Evolutionary conservation across 371 early-diverging fungal genomes (phyloP).

Genomic region (Quaeritorhiza haematococci): DNA sequence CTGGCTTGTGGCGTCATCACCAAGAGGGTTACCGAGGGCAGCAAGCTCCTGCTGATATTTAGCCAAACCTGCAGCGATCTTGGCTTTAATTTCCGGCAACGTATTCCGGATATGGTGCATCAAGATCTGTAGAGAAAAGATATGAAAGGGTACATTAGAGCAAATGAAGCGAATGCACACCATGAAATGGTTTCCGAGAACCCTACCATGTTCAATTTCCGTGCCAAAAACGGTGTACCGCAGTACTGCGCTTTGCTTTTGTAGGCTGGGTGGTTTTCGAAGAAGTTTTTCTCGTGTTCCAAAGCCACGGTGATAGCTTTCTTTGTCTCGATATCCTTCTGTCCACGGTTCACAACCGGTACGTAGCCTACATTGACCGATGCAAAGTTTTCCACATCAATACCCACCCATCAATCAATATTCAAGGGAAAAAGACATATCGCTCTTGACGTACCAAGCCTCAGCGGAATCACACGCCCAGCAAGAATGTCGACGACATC

Average conservation of each 20-base stretch:
- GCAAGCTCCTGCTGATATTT: slow-evolving; percentile 84
- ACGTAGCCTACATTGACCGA: slow-evolving; percentile 63
- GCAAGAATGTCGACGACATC: slow-evolving; percentile 98
- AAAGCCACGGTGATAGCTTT: slow-evolving; percentile 84
- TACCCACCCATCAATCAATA: background rate
- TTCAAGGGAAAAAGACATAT: background rate
- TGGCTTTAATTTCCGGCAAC: slow-evolving; percentile 95
- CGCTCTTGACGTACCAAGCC: slow-evolving; percentile 58
- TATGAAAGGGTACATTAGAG: background rate
- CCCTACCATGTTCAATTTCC: slow-evolving; percentile 87
- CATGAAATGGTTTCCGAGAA: background rate
- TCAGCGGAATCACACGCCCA: slow-evolving; percentile 90
- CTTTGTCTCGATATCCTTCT: slow-evolving; percentile 88
- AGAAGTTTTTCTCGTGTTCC: slow-evolving; percentile 85
- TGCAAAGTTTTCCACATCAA: background rate
- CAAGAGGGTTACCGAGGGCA: slow-evolving; percentile 86
- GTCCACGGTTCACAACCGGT: slow-evolving; percentile 95
- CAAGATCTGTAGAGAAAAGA: too few species aligned
- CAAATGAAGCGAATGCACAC: background rate
- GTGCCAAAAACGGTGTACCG: slow-evolving; percentile 95
- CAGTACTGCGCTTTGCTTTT: slow-evolving; percentile 94
- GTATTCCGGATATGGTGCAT: slow-evolving; percentile 96
- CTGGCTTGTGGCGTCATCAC: slow-evolving; percentile 48
- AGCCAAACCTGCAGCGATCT: slow-evolving; percentile 74
- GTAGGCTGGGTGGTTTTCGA: slow-evolving; percentile 91